Evolutionary conservation across 2,329 filamentous ascomycete genomes (phyloP), one percentile per base, ranked within the genome.

Genomic region (Alternaria solani): DNA sequence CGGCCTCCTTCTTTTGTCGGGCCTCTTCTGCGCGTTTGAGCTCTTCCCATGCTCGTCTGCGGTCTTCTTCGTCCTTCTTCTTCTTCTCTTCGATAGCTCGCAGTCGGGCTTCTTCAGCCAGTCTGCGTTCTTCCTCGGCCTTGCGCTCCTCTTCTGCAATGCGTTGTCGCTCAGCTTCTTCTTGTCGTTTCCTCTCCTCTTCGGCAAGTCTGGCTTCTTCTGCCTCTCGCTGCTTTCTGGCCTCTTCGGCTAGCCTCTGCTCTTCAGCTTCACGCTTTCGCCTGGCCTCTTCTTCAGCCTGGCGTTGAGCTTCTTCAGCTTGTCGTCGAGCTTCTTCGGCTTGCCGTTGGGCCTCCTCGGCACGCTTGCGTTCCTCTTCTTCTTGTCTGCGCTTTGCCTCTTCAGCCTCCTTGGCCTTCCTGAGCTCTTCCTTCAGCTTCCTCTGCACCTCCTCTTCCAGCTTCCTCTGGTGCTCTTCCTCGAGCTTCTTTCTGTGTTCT

Each of bases 221-320:
- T 55, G 75, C 70, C 74, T 89, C 88, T 65, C 91, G 89, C 32
- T 44, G 26, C 71, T 91, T 89, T 52, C 89, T 82, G 2, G 72
- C 69, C 51, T 81, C 79, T 44, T 78, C 78, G 63, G 81, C 81
- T 67, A 81, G 83, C 71, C 60, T 72, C 71, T 62, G 57, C 49
- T 68, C 66, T 85, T 88, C 5, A 44, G 70, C 70, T 49, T 57
- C 39, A 61, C 84, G 81, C 66, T 86, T 86, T 16, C 23, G 39
- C n/a, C 38, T 77, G 65, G 75, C 26, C 71, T 58, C 69, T 70
- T 59, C 18, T 70, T 59, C n/a, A 52, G 59, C 20, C 48, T 39
- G 43, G 18, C 49, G 81, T 66, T 86, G 86, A 62, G 49, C 47
- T 32, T 67, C 59, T 28, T 64, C 66, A 85, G 88, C 3, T 12